These are phyloP conservation scores for Diplodia intermedia DNA, from an alignment of 2,329 filamentous ascomycete genomes.

Conservation along the genomic window DNA sequence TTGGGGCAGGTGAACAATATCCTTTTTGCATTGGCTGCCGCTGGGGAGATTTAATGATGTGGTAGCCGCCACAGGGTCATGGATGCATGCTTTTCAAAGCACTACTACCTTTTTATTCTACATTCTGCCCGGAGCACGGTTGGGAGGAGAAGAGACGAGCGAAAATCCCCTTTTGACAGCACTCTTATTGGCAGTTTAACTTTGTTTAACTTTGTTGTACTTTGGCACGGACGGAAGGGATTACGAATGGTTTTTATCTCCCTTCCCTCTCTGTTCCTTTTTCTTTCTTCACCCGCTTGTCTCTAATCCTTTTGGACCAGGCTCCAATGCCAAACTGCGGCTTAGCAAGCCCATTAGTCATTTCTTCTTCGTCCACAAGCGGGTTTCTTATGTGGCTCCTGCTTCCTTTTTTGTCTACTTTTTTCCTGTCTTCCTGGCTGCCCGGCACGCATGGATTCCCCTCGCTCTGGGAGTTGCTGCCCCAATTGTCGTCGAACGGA, in stretches of 20 bases:
- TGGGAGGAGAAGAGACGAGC: slow-evolving; percentile 31
- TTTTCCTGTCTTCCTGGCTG: slow-evolving; percentile 15
- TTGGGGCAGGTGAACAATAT: slow-evolving; percentile 27
- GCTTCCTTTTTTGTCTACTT: slow-evolving; percentile 16
- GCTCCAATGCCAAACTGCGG: slow-evolving; percentile 15
- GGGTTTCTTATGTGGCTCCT: slow-evolving; percentile 27
- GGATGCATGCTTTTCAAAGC: slow-evolving; percentile 25
- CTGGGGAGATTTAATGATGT: slow-evolving; percentile 30
- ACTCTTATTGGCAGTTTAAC: slow-evolving; percentile 28
- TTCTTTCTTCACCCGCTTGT: slow-evolving; percentile 24
- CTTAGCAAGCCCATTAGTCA: slow-evolving; percentile 20
- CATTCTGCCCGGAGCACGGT: slow-evolving; percentile 28
- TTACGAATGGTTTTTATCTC: slow-evolving; percentile 28
- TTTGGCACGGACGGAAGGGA: slow-evolving; percentile 22
- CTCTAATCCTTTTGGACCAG: slow-evolving; percentile 29
- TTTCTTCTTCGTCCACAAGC: slow-evolving; percentile 15
- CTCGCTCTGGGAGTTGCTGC: slow-evolving; percentile 8
- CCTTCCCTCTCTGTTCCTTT: slow-evolving; percentile 12
- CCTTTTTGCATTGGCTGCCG: slow-evolving; percentile 31
- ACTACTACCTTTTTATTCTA: slow-evolving; percentile 30
- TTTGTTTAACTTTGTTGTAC: slow-evolving; percentile 1
- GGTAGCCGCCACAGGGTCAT: slow-evolving; percentile 31
- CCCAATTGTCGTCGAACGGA: neutral
- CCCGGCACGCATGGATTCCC: slow-evolving; percentile 20
- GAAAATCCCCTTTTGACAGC: slow-evolving; percentile 17